These are phyloP conservation scores for Rhododendron kiyosumense DNA, from an alignment of 148 eudicot species.

Conservation along the genomic window DNA sequence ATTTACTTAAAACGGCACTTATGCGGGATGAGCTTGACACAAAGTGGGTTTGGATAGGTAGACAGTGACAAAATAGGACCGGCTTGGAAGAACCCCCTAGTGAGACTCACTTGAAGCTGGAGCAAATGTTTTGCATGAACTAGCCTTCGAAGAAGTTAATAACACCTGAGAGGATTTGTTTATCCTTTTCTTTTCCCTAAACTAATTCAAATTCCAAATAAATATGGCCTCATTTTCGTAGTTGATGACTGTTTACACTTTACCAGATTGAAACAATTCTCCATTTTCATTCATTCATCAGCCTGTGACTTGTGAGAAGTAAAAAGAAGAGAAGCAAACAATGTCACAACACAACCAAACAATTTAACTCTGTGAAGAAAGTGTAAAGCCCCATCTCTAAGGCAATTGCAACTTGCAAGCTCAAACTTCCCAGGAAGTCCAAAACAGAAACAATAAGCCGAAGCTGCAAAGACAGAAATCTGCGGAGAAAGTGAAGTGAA, in stretches of 20 bases:
- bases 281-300: background rate
- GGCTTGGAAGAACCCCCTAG: too few species aligned
- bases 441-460: background rate
- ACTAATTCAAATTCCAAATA: background rate
- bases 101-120: too few species aligned
- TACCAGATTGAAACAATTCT: background rate
- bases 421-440: background rate
- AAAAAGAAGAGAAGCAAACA: background rate
- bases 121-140: too few species aligned
- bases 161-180: too few species aligned
- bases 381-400: background rate
- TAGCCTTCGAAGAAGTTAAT: too few species aligned
- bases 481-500: background rate
- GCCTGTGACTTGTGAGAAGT: background rate
- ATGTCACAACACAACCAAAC: background rate
- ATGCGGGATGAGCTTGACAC: too few species aligned
- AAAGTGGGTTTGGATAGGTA: too few species aligned
- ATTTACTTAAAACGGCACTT: too few species aligned
- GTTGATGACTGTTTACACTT: too few species aligned
- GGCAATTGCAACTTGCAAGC: background rate
- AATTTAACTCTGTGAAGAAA: background rate
- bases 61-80: too few species aligned
- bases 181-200: background rate
- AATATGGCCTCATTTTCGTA: background rate
- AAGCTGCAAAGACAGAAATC: background rate